These are phyloP conservation scores for Lepidopterella palustris DNA, from an alignment of 495 filamentous ascomycete species.

Conservation along the genomic window DNA sequence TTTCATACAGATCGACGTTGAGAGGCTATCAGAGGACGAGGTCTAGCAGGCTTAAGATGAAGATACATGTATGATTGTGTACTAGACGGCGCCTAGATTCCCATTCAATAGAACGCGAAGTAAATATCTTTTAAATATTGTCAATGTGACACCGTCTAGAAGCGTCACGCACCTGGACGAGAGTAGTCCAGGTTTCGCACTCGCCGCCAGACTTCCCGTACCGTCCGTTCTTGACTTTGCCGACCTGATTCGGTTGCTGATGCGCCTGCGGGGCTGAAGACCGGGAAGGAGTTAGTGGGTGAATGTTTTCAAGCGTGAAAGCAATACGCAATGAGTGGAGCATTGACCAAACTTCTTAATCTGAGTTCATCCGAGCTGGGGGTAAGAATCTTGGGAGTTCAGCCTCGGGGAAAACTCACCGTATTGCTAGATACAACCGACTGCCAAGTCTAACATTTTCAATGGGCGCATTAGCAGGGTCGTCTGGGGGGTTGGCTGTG, in stretches of 20 bases:
- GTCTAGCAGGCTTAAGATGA: no score
- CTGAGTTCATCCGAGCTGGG: no score
- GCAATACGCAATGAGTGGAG: no score
- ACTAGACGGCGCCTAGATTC: no score
- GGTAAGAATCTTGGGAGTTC: not conserved
- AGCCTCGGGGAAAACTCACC: conserved; percentile 35
- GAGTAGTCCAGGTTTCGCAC: conserved; percentile 55
- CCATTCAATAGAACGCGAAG: not conserved
- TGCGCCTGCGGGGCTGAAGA: conserved; percentile 52
- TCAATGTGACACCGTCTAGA: not conserved
- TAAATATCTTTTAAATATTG: not conserved
- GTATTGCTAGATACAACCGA: conserved; percentile 58
- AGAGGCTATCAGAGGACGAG: no score
- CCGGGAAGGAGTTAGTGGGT: not conserved
- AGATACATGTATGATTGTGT: no score
- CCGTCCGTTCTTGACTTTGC: conserved; percentile 57
- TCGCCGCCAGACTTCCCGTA: conserved; percentile 62
- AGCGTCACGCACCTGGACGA: conserved; percentile 46
- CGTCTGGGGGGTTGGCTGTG: conserved; percentile 57
- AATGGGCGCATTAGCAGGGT: conserved; percentile 49
- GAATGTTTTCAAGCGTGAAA: no score
- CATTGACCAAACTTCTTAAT: no score
- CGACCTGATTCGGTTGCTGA: conserved; percentile 53
- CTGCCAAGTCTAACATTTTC: conserved; percentile 53
- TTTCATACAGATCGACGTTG: no score